Evolutionary conservation across 139 green algal genomes (phyloP).

Genomic region (Chlamydomonas sp.): DNA sequence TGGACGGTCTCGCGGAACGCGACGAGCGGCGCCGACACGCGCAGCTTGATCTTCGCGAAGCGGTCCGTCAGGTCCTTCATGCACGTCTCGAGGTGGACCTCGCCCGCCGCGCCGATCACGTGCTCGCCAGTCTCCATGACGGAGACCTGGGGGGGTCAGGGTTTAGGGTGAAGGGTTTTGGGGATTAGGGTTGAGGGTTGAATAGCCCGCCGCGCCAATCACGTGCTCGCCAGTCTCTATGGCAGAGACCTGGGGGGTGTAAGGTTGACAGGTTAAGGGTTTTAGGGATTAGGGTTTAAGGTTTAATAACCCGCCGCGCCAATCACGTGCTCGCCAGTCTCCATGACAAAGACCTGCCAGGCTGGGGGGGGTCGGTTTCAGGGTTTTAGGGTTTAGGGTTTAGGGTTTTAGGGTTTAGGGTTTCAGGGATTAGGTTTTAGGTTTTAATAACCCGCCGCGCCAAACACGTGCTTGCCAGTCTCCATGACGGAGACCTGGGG

Average conservation of each 20-base stretch:
- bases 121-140: constrained; percentile 73
- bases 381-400: no score
- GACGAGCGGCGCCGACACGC: constrained; percentile 88
- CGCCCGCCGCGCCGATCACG: constrained; percentile 84
- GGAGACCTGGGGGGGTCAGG: constrained; percentile 1
- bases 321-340: constrained; percentile 82
- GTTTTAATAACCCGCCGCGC: constrained; percentile 92
- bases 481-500: constrained; percentile 34
- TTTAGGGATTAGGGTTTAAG: no score
- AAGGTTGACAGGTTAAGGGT: background rate
- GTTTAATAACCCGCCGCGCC: constrained; percentile 73
- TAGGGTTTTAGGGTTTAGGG: background rate
- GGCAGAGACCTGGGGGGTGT: constrained; percentile 32
- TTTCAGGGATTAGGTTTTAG: no score
- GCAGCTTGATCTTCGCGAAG: constrained; percentile 81
- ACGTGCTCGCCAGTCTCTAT: constrained; percentile 77
- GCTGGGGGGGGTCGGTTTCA: no score
- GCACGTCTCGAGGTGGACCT: constrained; percentile 95
- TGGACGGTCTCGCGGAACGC: constrained; percentile 81
- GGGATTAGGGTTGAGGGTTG: no score
- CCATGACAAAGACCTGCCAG: constrained; percentile 24
- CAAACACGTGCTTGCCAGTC: constrained; percentile 83
- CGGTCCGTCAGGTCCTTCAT: constrained; percentile 89
- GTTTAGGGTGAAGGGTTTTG: background rate
- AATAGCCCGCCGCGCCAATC: constrained; percentile 81